phyloP scores from a whole-genome alignment of 805 yeast species.

The Blastobotrys peoriensis region DNA sequence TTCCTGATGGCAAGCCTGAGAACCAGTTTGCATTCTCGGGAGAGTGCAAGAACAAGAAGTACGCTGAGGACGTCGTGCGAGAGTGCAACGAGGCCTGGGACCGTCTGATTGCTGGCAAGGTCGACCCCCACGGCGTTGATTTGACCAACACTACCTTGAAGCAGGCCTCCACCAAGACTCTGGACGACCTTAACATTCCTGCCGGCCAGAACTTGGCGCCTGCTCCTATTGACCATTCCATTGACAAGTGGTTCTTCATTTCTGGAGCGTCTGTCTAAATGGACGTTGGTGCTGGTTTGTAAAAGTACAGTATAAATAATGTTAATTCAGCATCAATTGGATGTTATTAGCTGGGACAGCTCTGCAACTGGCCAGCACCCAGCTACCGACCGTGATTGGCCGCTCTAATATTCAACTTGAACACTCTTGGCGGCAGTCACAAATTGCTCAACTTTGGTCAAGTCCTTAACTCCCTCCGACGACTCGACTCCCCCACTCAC shows the following conservation, averaged over 20 bases:
- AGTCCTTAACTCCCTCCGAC: slow-evolving; percentile 60
- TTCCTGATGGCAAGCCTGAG: slow-evolving; percentile 96
- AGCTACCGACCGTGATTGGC: too few relatives aligned
- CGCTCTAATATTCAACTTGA: neutral
- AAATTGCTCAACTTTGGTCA: slow-evolving; percentile 53
- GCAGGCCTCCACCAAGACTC: slow-evolving; percentile 21
- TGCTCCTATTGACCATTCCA: slow-evolving; percentile 92
- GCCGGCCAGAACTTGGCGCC: slow-evolving; percentile 66
- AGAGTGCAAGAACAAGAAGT: slow-evolving; percentile 77
- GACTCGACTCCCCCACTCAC: slow-evolving; percentile 95
- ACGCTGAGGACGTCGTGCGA: slow-evolving; percentile 76
- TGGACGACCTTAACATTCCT: slow-evolving; percentile 48
- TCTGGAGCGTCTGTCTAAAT: slow-evolving; percentile 38
- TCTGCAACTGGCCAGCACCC: too few relatives aligned
- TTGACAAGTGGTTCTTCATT: slow-evolving; percentile 98
- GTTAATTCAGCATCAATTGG: too few relatives aligned
- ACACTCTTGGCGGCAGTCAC: slow-evolving; percentile 42
- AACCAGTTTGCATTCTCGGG: slow-evolving; percentile 97
- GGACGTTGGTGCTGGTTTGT: too few relatives aligned
- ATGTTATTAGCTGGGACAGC: too few relatives aligned
- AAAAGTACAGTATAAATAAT: too few relatives aligned
- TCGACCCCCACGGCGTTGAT: slow-evolving; percentile 58
- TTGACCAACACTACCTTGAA: slow-evolving; percentile 72
- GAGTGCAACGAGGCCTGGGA: slow-evolving; percentile 87
- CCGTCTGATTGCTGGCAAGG: slow-evolving; percentile 58